Percentiles rank a stretch among this genome's conserved stretches.
These are phyloP conservation scores for Cytospora paraplurivora DNA, from an alignment of 2,329 filamentous ascomycete species.

Conservation along the genomic window DNA sequence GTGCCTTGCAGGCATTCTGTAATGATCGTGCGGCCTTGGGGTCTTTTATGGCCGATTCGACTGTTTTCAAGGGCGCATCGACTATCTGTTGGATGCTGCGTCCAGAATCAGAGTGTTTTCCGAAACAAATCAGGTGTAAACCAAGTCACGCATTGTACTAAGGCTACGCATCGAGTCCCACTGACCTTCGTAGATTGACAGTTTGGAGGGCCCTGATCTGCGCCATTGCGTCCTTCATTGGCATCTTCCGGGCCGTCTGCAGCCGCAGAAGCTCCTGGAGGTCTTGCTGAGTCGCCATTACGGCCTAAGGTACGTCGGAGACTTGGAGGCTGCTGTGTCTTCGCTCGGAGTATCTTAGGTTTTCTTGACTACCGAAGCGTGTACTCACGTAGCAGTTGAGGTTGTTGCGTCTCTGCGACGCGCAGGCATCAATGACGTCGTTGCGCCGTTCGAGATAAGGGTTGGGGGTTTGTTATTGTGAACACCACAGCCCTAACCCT, in stretches of 20 bases:
- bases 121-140: neutral
- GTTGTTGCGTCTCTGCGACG: neutral
- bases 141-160: neutral
- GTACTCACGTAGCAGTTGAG: neutral
- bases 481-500: no score
- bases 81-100: constrained; percentile 58
- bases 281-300: constrained; percentile 60
- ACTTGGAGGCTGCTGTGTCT: neutral
- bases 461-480: no score
- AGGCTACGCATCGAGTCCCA: neutral
- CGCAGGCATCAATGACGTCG: neutral
- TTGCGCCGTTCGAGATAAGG: neutral
- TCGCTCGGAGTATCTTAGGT: no score
- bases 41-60: constrained; percentile 52
- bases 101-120: neutral
- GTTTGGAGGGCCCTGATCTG: constrained; percentile 60
- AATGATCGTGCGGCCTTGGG: constrained; percentile 53
- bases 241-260: constrained; percentile 59
- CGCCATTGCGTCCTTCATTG: constrained; percentile 61
- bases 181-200: constrained; percentile 58
- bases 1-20: constrained; percentile 57
- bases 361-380: no score
- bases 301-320: neutral
- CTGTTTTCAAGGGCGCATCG: constrained; percentile 46
- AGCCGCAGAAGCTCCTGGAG: constrained; percentile 63